These are phyloP conservation scores for Debaryomyces psychrophilus DNA, from an alignment of 1,139 yeast species.

Conservation along the genomic window DNA sequence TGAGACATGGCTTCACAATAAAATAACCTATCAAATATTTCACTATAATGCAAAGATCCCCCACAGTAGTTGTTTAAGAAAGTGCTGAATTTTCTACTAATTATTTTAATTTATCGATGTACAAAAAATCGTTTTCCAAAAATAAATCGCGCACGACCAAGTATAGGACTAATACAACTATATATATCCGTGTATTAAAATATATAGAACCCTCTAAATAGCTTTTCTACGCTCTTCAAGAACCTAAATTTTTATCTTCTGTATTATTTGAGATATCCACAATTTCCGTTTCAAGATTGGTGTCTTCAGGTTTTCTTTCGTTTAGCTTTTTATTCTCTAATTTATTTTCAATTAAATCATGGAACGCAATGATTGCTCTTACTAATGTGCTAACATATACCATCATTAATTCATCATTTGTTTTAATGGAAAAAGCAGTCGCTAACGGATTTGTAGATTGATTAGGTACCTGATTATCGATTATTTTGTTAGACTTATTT, in stretches of 20 bases:
- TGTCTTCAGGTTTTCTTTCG: constrained; percentile 33
- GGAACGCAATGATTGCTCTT: constrained; percentile 94
- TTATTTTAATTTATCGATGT: not conserved
- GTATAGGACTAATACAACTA: not conserved
- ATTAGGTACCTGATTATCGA: constrained; percentile 19
- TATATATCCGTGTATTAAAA: constrained; percentile 1
- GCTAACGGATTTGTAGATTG: constrained; percentile 51
- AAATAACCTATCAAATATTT: not conserved
- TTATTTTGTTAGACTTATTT: constrained; percentile 12
- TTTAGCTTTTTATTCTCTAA: constrained; percentile 70
- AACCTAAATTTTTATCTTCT: constrained; percentile 13
- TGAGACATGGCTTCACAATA: constrained; percentile 23
- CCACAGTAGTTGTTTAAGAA: not conserved
- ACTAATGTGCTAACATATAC: constrained; percentile 88
- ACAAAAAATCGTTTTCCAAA: not conserved
- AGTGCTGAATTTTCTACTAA: not conserved
- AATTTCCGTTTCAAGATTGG: constrained; percentile 11
- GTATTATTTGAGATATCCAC: not conserved
- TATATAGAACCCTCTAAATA: constrained; percentile 1
- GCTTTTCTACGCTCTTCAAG: constrained; percentile 12
- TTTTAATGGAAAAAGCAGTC: constrained; percentile 84
- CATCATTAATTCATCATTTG: constrained; percentile 95
- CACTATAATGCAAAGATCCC: not conserved
- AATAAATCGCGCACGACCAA: not conserved
- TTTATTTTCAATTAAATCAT: constrained; percentile 94